Percentiles rank a stretch among this genome's conserved stretches.
phyloP scores from a whole-genome alignment of 2,329 filamentous ascomycete species.

The Trichophyton mentagrophytes region DNA sequence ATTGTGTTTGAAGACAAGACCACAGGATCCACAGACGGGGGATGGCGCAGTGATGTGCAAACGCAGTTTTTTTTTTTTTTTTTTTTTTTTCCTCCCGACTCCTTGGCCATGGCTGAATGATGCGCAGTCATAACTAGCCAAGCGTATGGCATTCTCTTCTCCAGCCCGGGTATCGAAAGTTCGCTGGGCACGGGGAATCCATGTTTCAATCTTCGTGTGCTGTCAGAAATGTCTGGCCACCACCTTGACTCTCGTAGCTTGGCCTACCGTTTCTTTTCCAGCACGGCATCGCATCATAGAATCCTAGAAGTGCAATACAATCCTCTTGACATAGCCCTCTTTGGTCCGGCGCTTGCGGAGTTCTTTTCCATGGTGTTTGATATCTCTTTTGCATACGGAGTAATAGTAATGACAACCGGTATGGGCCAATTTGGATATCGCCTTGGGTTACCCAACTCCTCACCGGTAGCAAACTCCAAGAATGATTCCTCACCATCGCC shows the following conservation, averaged over 20 bases:
- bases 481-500: not conserved
- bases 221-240: not conserved
- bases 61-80: too few relatives aligned
- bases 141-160: not conserved
- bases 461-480: not conserved
- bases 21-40: not conserved
- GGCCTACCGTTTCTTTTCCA: not conserved
- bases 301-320: not conserved
- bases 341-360: not conserved
- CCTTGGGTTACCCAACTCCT: not conserved
- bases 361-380: not conserved
- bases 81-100: too few relatives aligned
- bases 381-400: not conserved
- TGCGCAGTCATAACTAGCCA: not conserved
- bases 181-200: not conserved
- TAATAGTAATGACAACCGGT: too few relatives aligned
- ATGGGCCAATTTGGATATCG: not conserved
- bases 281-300: not conserved
- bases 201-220: not conserved
- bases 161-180: not conserved
- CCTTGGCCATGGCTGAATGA: not conserved
- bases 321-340: not conserved
- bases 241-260: not conserved
- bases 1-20: not conserved
- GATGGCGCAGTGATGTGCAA: not conserved